Evolutionary conservation across 1,284 basidiomycete species (phyloP).

Genomic region (Schizopora paradoxa): DNA sequence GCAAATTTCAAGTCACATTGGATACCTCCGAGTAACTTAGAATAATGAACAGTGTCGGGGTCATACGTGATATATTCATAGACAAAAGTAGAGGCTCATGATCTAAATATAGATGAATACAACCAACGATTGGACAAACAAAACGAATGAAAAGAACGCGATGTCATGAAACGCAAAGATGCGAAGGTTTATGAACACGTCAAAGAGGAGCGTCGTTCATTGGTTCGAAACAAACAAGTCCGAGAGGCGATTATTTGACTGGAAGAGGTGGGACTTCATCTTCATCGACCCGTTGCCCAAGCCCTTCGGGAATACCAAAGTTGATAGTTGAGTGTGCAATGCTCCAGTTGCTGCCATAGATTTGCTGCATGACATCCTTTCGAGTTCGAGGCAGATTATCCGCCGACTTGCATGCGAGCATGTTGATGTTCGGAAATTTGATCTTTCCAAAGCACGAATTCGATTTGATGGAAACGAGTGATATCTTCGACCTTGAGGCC

Average conservation of each 20-base stretch:
- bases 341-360: conserved; percentile 15
- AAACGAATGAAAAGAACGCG: neutral
- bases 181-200: neutral
- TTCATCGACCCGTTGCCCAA: conserved; percentile 11
- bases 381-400: conserved; percentile 6
- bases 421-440: neutral
- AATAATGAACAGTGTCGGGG: neutral
- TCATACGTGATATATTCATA: neutral
- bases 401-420: neutral
- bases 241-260: neutral
- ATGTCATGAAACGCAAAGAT: neutral
- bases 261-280: neutral
- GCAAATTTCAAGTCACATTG: conserved; percentile 26
- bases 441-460: conserved; percentile 13
- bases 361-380: conserved; percentile 13
- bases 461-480: conserved; percentile 5
- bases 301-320: conserved; percentile 15
- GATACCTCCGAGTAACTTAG: conserved; percentile 20
- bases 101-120: too few relatives aligned
- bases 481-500: conserved; percentile 12
- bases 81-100: neutral
- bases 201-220: neutral
- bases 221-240: neutral
- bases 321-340: conserved; percentile 12
- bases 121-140: too few relatives aligned